Percentiles rank a stretch among this genome's conserved stretches.
These are phyloP conservation scores for Phoenix roebelenii DNA, from an alignment of 176 grass and related monocot species.

Conservation along the genomic window DNA sequence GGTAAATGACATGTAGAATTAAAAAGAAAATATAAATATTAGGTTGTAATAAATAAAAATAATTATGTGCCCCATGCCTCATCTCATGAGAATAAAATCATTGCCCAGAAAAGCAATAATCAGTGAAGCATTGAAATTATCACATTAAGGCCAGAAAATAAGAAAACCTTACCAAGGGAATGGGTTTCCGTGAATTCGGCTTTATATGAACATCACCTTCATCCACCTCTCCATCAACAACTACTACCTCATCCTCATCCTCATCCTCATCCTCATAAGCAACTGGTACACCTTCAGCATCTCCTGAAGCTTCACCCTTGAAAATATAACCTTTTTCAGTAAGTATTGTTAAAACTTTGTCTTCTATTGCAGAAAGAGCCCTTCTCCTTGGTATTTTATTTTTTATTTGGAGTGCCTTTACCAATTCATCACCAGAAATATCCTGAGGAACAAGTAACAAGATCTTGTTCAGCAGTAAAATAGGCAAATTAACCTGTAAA, in stretches of 20 bases:
- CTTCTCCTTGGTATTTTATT: conserved; percentile 85
- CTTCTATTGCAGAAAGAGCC: conserved; percentile 72
- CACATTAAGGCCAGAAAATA: neutral
- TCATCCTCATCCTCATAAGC: conserved; percentile 64
- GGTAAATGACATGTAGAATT: too few relatives aligned
- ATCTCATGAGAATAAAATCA: too few relatives aligned
- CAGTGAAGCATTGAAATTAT: too few relatives aligned
- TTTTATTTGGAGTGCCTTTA: conserved; percentile 91
- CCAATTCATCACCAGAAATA: conserved; percentile 81
- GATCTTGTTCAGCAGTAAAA: conserved; percentile 23
- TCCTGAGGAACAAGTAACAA: conserved; percentile 41
- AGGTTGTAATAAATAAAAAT: too few relatives aligned
- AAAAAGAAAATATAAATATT: too few relatives aligned
- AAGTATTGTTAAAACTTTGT: conserved; percentile 79
- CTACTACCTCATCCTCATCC: conserved; percentile 79
- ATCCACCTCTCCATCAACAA: conserved; percentile 85
- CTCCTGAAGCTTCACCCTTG: conserved; percentile 41
- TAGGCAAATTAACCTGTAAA: too few relatives aligned
- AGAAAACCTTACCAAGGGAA: conserved; percentile 38
- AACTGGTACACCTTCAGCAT: conserved; percentile 47
- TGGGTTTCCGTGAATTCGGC: conserved; percentile 48
- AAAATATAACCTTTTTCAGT: conserved; percentile 79
- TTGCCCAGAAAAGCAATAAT: too few relatives aligned
- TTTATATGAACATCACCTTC: conserved; percentile 99
- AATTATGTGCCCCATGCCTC: too few relatives aligned